Percentiles rank a stretch among this genome's conserved stretches.
phyloP scores from a whole-genome alignment of 495 filamentous ascomycete genomes.

The Lasiosphaeria hispida region DNA sequence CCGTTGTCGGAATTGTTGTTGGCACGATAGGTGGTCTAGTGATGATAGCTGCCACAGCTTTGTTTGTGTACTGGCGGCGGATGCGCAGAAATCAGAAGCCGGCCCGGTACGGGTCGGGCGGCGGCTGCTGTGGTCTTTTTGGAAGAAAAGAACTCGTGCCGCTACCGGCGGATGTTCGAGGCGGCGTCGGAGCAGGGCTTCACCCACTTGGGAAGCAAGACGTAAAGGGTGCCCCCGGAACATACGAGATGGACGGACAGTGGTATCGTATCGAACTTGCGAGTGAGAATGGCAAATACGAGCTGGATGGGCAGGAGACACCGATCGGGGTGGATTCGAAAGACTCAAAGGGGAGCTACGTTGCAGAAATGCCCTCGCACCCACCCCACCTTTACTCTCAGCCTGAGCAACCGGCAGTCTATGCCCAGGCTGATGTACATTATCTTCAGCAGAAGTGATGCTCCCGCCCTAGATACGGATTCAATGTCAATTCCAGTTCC shows the following conservation, averaged over 20 bases:
- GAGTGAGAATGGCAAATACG: constrained; percentile 14
- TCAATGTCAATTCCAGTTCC: too few relatives aligned
- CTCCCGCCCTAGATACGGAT: too few relatives aligned
- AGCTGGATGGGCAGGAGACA: constrained; percentile 25
- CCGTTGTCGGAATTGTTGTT: constrained; percentile 25
- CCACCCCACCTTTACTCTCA: too few relatives aligned
- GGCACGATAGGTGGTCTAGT: constrained; percentile 21
- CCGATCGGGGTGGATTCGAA: too few relatives aligned
- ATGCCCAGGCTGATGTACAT: too few relatives aligned
- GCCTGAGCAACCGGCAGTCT: too few relatives aligned
- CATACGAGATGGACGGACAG: constrained; percentile 27
- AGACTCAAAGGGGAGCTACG: too few relatives aligned
- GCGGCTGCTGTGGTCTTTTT: neutral
- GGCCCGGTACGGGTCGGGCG: neutral
- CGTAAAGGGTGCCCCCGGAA: neutral
- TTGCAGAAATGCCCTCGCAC: too few relatives aligned
- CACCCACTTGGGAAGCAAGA: neutral
- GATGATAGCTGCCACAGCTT: constrained; percentile 6
- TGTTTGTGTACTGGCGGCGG: constrained; percentile 19
- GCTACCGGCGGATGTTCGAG: neutral
- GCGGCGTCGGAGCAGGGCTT: neutral
- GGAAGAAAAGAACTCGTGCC: neutral
- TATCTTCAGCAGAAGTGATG: too few relatives aligned
- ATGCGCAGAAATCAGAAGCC: neutral
- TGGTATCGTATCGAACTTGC: constrained; percentile 26